phyloP scores from a whole-genome alignment of 2,329 filamentous ascomycete genomes.

The Cordyceps tenuipes region DNA sequence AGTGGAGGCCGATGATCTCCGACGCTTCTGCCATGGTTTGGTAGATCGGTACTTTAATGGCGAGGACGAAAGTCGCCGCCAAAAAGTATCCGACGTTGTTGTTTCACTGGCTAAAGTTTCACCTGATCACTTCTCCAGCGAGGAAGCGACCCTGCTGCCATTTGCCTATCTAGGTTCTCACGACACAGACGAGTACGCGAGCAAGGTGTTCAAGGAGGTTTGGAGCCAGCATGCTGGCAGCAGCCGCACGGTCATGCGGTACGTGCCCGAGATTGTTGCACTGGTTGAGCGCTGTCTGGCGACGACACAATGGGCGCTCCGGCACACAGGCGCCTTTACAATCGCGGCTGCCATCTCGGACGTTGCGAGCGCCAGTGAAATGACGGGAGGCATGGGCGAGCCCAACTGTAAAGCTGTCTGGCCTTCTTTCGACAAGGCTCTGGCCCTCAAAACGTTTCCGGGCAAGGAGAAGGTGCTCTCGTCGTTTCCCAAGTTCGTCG shows the following conservation, averaged over 20 bases:
- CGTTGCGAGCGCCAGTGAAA: slow-evolving; percentile 50
- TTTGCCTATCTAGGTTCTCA: slow-evolving; percentile 85
- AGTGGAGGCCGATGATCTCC: slow-evolving; percentile 39
- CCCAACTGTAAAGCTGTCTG: slow-evolving; percentile 59
- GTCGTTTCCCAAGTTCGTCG: slow-evolving; percentile 70
- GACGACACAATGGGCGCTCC: slow-evolving; percentile 80
- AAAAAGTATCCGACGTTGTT: slow-evolving; percentile 75
- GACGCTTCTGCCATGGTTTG: slow-evolving; percentile 43
- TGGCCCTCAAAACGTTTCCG: slow-evolving; percentile 84
- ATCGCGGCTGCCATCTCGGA: slow-evolving; percentile 65
- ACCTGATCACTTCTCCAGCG: slow-evolving; percentile 74
- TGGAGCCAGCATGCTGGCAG: slow-evolving; percentile 91
- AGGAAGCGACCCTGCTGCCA: slow-evolving; percentile 69
- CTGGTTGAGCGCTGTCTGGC: slow-evolving; percentile 62
- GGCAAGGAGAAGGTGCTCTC: slow-evolving; percentile 81
- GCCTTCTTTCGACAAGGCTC: slow-evolving; percentile 72
- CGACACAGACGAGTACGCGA: slow-evolving; percentile 72
- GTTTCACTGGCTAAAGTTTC: slow-evolving; percentile 78
- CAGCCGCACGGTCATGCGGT: slow-evolving; percentile 70
- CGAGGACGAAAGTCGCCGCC: slow-evolving; percentile 66
- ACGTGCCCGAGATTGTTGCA: slow-evolving; percentile 70
- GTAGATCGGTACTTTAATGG: slow-evolving; percentile 71
- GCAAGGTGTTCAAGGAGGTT: slow-evolving; percentile 70
- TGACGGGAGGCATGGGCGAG: slow-evolving; percentile 50
- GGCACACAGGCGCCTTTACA: slow-evolving; percentile 77